Percentiles rank a stretch among this genome's conserved stretches.
These are phyloP conservation scores for Tephrocybe sp. DNA, from an alignment of 768 basidiomycete species.

Conservation along the genomic window DNA sequence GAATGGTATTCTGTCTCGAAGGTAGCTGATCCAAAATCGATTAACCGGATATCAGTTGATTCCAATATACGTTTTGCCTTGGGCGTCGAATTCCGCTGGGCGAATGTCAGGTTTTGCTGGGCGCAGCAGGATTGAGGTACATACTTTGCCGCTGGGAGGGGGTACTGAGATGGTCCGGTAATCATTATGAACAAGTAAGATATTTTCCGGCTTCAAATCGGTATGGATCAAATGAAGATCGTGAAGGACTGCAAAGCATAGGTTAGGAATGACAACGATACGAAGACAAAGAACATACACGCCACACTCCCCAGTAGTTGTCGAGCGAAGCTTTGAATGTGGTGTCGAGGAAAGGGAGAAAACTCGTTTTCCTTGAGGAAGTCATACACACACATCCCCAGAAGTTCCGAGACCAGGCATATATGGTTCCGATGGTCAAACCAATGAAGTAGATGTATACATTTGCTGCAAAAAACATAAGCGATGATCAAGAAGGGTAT, in stretches of 20 bases:
- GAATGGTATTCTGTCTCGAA: slow-evolving; percentile 99
- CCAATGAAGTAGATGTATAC: slow-evolving; percentile 91
- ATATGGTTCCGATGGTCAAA: slow-evolving; percentile 99
- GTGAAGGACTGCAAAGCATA: slow-evolving; percentile 72
- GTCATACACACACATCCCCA: slow-evolving; percentile 98
- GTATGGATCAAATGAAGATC: slow-evolving; percentile 92
- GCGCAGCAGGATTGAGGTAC: slow-evolving; percentile 12
- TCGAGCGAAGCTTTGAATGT: slow-evolving; percentile 94
- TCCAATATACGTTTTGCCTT: slow-evolving; percentile 77
- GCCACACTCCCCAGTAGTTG: slow-evolving; percentile 91
- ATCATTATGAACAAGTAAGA: slow-evolving; percentile 87
- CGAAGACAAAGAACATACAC: slow-evolving; percentile 57
- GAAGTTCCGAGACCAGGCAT: slow-evolving; percentile 92
- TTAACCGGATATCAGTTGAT: slow-evolving; percentile 90
- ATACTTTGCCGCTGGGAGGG: slow-evolving; percentile 62
- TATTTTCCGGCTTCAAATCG: slow-evolving; percentile 99
- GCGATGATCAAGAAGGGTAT: neutral
- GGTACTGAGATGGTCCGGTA: slow-evolving; percentile 61
- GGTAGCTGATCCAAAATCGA: slow-evolving; percentile 98
- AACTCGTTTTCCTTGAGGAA: slow-evolving; percentile 98
- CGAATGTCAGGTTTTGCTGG: slow-evolving; percentile 12
- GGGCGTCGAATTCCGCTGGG: slow-evolving; percentile 62
- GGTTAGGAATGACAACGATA: slow-evolving; percentile 7
- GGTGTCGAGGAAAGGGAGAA: slow-evolving; percentile 91
- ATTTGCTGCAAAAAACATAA: slow-evolving; percentile 68